phyloP scores from a whole-genome alignment of 805 yeast species.

The Henningerozyma blattae region DNA sequence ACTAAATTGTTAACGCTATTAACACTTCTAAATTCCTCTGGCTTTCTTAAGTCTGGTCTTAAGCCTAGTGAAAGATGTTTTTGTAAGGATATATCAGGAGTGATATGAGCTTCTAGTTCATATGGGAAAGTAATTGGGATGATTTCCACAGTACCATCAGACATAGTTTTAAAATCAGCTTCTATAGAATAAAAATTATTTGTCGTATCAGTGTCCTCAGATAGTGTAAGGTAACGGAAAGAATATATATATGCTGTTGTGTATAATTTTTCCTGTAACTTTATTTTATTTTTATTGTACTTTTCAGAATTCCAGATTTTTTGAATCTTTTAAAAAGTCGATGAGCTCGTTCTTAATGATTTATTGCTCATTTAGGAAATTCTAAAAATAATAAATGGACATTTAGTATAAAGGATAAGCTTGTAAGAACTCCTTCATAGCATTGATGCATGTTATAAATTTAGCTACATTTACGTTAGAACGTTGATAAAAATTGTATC shows the following conservation, averaged over 20 bases:
- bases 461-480: too few relatives aligned
- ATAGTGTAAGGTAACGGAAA: too few relatives aligned
- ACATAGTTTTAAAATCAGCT: not conserved
- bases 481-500: too few relatives aligned
- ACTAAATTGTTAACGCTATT: slow-evolving; percentile 29
- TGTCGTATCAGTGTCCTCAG: too few relatives aligned
- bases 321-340: not conserved
- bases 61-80: slow-evolving; percentile 64
- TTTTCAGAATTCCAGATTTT: not conserved
- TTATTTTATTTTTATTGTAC: too few relatives aligned
- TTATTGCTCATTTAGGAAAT: too few relatives aligned
- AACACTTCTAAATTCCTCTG: slow-evolving; percentile 60
- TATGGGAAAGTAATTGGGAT: slow-evolving; percentile 61
- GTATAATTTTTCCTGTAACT: too few relatives aligned
- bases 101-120: slow-evolving; percentile 66
- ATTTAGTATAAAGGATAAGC: too few relatives aligned
- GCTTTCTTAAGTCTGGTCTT: slow-evolving; percentile 63
- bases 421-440: too few relatives aligned
- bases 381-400: too few relatives aligned
- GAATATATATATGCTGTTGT: too few relatives aligned
- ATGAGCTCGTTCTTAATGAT: not conserved
- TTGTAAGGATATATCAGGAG: slow-evolving; percentile 75
- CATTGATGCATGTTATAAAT: too few relatives aligned
- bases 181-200: not conserved
- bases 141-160: slow-evolving; percentile 13